phyloP scores from a whole-genome alignment of 129 eudicot species.

The Centrapalus pauciflorus region DNA sequence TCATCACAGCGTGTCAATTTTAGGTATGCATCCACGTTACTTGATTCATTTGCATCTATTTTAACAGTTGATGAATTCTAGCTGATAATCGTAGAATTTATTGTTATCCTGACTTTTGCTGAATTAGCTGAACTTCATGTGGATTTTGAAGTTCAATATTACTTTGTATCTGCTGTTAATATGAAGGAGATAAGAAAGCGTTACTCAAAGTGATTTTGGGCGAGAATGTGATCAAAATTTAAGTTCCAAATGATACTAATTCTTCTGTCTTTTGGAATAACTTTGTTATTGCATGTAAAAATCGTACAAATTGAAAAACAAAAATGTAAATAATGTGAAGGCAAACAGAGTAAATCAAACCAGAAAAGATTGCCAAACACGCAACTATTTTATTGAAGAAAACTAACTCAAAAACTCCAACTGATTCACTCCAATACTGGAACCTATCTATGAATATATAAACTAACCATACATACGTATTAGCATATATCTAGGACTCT shows the following conservation, averaged over 20 bases:
- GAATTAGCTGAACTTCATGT: neutral
- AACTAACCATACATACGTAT: no score
- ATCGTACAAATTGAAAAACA: no score
- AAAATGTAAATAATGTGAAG: no score
- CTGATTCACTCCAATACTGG: no score
- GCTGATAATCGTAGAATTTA: no score
- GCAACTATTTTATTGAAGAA: no score
- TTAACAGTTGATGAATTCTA: neutral
- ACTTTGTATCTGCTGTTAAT: neutral
- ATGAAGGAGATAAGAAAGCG: neutral
- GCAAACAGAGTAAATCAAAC: neutral
- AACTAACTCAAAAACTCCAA: no score
- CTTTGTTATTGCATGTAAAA: neutral
- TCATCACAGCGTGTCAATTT: slow-evolving; percentile 82
- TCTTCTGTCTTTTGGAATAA: neutral
- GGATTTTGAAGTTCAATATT: neutral
- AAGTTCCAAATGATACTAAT: neutral
- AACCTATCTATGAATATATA: no score
- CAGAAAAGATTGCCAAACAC: neutral
- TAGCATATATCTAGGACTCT: no score
- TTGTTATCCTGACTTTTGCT: neutral
- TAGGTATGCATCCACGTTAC: slow-evolving; percentile 33
- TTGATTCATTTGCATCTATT: neutral
- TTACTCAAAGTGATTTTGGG: no score
- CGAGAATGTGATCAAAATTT: no score